These are phyloP conservation scores for Baudoinia panamericana DNA, from an alignment of 495 filamentous ascomycete genomes.

Conservation along the genomic window DNA sequence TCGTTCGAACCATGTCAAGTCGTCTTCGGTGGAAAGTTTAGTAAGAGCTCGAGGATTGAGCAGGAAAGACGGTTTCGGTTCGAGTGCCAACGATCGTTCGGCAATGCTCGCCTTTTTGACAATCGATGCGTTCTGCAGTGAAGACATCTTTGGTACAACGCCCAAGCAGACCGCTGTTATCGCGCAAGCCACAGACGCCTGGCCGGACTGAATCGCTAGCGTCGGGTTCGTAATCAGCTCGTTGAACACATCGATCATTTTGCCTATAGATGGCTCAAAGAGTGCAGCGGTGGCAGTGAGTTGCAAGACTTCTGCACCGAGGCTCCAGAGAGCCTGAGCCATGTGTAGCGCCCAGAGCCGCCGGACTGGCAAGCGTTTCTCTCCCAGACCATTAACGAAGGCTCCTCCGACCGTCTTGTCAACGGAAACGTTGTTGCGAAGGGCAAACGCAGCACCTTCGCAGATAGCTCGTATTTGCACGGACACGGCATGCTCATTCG, in stretches of 20 bases:
- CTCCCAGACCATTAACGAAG: constrained; percentile 66
- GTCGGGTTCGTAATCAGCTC: constrained; percentile 67
- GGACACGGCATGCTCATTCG: constrained; percentile 66
- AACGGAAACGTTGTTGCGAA: constrained; percentile 44
- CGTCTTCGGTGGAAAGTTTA: constrained; percentile 57
- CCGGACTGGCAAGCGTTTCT: constrained; percentile 70
- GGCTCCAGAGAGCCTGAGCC: constrained; percentile 55
- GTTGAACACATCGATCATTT: constrained; percentile 58
- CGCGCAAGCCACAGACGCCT: constrained; percentile 60
- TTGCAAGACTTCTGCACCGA: constrained; percentile 31
- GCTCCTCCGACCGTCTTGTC: constrained; percentile 52
- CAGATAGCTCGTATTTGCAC: constrained; percentile 61
- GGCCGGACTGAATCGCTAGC: constrained; percentile 60
- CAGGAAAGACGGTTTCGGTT: constrained; percentile 71
- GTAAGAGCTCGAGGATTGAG: constrained; percentile 72
- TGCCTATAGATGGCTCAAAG: constrained; percentile 45
- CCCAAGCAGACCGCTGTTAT: constrained; percentile 46
- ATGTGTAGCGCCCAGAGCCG: constrained; percentile 65
- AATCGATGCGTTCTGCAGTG: constrained; percentile 32
- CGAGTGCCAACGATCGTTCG: constrained; percentile 47
- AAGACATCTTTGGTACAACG: constrained; percentile 34
- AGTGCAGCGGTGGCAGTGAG: constrained; percentile 34
- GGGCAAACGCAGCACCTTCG: constrained; percentile 43
- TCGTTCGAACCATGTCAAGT: constrained; percentile 61
- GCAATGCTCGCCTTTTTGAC: constrained; percentile 48